Conservation (phyloP, 441 rosid genomes). For the Raphanus hybrid region DNA sequence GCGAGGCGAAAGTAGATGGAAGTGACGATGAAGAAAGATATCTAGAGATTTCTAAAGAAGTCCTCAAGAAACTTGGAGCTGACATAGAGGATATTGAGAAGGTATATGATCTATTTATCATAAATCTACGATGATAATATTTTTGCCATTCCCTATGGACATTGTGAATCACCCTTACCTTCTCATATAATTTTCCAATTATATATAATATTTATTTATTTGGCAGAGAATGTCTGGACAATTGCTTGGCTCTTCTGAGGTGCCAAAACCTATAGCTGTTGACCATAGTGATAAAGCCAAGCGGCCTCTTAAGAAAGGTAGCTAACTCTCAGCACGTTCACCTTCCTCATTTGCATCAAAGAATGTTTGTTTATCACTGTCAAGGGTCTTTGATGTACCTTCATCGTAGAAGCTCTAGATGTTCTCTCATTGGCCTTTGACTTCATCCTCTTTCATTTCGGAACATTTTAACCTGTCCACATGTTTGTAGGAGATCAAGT, state of each 20-base stretch:
- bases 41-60: conserved; percentile 75
- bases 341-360: conserved; percentile 26
- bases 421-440: conserved; percentile 17
- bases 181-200: background rate
- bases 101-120: conserved; percentile 51
- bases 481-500: conserved; percentile 84
- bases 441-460: conserved; percentile 18
- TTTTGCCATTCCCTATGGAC: conserved; percentile 6
- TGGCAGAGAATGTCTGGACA: conserved; percentile 59
- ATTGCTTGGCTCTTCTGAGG: conserved; percentile 53
- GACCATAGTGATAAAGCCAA: conserved; percentile 56
- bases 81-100: conserved; percentile 76
- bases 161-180: conserved; percentile 8
- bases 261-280: conserved; percentile 56
- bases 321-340: conserved; percentile 18
- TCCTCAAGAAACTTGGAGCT: conserved; percentile 79
- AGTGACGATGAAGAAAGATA: conserved; percentile 77
- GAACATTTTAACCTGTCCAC: background rate
- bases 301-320: conserved; percentile 76
- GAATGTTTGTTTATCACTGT: conserved; percentile 17
- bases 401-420: conserved; percentile 26
- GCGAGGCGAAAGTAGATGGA: conserved; percentile 67
- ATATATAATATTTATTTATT: too few relatives aligned
- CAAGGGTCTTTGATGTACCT: conserved; percentile 21
- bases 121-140: background rate